Evolutionary conservation across 148 eudicot species (phyloP).

Genomic region (Camellia granthamiana): DNA sequence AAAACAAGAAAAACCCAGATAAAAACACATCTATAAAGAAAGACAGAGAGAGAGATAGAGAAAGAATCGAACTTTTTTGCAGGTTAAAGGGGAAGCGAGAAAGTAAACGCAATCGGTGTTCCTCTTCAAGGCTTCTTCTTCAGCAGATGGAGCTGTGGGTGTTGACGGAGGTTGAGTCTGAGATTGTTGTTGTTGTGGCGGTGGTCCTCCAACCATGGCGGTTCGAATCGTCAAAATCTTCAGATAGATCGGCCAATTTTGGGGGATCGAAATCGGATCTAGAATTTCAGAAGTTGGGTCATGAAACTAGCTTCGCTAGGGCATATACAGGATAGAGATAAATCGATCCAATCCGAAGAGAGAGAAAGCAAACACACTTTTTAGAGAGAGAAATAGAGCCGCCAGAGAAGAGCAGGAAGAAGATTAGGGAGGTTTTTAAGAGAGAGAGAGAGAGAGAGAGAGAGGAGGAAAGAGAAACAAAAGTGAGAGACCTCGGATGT

Average conservation of each 20-base stretch:
- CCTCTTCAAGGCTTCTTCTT: constrained; percentile 68
- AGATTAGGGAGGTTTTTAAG: too few species aligned
- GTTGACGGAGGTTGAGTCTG: not conserved
- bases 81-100: constrained; percentile 88
- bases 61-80: constrained; percentile 61
- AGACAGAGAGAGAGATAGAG: not conserved
- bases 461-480: too few species aligned
- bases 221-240: constrained; percentile 6
- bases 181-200: not conserved
- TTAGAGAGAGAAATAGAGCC: constrained; percentile 9
- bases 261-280: not conserved
- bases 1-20: too few species aligned
- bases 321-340: not conserved
- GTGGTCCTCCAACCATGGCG: constrained; percentile 19
- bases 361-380: not conserved
- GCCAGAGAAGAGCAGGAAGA: not conserved
- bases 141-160: constrained; percentile 24
- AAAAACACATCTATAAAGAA: not conserved
- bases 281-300: too few species aligned
- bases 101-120: constrained; percentile 90
- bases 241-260: not conserved
- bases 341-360: constrained; percentile 9
- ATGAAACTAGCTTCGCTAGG: not conserved
- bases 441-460: too few species aligned
- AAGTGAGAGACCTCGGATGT: too few species aligned